These are phyloP conservation scores for Apiospora hydei DNA, from an alignment of 2,329 filamentous ascomycete genomes.

Conservation along the genomic window DNA sequence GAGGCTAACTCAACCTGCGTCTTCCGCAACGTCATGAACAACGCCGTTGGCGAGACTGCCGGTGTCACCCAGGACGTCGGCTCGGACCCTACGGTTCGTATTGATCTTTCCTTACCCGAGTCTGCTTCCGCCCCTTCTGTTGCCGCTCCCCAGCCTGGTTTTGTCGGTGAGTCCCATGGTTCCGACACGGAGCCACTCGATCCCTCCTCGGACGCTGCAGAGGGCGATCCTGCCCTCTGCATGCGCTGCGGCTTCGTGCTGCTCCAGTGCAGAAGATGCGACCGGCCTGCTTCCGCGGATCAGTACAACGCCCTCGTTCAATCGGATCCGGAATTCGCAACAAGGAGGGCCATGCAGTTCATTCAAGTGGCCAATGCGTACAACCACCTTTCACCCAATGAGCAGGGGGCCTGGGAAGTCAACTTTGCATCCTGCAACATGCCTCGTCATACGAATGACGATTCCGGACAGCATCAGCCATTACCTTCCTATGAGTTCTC, in stretches of 20 bases:
- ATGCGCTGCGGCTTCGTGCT: conserved; percentile 42
- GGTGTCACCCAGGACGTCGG: conserved; percentile 97
- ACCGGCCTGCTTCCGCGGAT: conserved; percentile 39
- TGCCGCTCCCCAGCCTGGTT: conserved; percentile 27
- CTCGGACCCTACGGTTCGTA: conserved; percentile 97
- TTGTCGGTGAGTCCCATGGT: conserved; percentile 24
- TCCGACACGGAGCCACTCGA: conserved; percentile 10
- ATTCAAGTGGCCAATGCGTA: conserved; percentile 34
- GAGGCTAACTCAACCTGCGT: conserved; percentile 88
- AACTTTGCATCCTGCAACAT: conserved; percentile 33
- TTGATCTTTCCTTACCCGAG: conserved; percentile 45
- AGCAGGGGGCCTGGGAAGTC: conserved; percentile 31
- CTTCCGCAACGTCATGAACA: conserved; percentile 93
- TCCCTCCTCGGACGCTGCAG: conserved; percentile 12
- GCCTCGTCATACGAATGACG: conserved; percentile 25
- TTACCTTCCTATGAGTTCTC: conserved; percentile 33
- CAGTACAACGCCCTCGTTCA: conserved; percentile 39
- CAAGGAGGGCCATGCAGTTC: conserved; percentile 31
- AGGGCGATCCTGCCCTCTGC: conserved; percentile 37
- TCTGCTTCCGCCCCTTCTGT: conserved; percentile 39
- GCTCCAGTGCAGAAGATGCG: conserved; percentile 40
- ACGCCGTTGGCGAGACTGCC: conserved; percentile 90
- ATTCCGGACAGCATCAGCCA: conserved; percentile 30
- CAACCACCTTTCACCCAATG: conserved; percentile 33
- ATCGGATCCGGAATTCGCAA: conserved; percentile 34